These are phyloP conservation scores for Zygosaccharomyces sapae DNA, from an alignment of 1,139 yeast species.

Conservation along the genomic window DNA sequence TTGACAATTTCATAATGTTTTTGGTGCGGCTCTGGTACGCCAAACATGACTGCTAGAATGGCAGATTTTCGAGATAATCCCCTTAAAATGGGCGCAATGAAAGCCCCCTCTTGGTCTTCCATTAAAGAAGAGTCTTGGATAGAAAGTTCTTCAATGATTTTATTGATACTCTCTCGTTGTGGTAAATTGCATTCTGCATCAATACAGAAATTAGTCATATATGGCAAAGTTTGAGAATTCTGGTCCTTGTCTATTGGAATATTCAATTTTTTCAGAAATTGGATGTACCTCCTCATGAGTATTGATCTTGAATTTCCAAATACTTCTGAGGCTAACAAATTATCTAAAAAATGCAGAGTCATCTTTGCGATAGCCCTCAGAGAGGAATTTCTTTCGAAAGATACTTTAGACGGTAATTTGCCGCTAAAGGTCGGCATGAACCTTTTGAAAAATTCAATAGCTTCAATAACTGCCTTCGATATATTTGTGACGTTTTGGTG, in stretches of 20 bases:
- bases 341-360: conserved; percentile 65
- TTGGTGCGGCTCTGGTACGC: conserved; percentile 69
- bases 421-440: conserved; percentile 33
- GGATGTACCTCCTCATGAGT: conserved; percentile 55
- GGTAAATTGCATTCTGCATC: conserved; percentile 42
- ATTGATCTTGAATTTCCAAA: conserved; percentile 61
- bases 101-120: conserved; percentile 81
- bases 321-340: conserved; percentile 57
- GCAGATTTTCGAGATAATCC: conserved; percentile 54
- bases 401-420: conserved; percentile 17
- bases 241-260: conserved; percentile 21
- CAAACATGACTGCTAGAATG: conserved; percentile 73
- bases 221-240: conserved; percentile 36
- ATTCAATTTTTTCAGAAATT: conserved; percentile 45
- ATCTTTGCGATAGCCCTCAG: conserved; percentile 57
- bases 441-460: conserved; percentile 45
- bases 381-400: conserved; percentile 38
- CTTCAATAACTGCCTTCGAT: conserved; percentile 56
- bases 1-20: conserved; percentile 63
- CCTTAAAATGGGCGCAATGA: conserved; percentile 81
- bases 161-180: conserved; percentile 46
- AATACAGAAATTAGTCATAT: conserved; percentile 41
- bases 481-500: conserved; percentile 54
- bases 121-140: conserved; percentile 37
- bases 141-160: conserved; percentile 47